Base-by-base conservation (phyloP, 441 rosid species). In the Viola pubescens region DNA sequence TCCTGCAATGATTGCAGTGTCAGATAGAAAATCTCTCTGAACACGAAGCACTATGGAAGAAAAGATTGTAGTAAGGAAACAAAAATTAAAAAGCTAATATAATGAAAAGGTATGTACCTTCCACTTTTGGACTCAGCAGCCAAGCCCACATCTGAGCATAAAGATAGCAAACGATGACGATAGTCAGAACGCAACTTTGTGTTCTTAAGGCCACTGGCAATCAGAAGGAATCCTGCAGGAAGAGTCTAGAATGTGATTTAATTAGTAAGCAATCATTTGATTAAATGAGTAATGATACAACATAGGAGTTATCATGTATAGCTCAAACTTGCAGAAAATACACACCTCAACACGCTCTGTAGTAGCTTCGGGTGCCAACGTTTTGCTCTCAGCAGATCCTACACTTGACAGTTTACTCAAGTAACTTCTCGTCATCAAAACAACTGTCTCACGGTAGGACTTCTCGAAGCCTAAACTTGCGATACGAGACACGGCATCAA, bases 381-480 rank as follows among this genome's bases (percentile, higher is more conserved):
- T 87, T 77, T 78, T 88, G 80, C 88, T 87, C 79, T 87, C 98
- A 54, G 87, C 87, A 72, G 98, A 80, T 64, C 96, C 96, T 61
- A 82, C 67, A 72, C 67, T 73, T 14, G 97, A 82, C 70, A 91
- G 59, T 73, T 86, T 88, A 77, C 81, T 81, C 78, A 94, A 69
- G 75, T 94, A 94, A 77, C 95, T 85, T 75, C 98, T 87, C 16
- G 97, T 90, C 97, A 94, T 80, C 71, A 94, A 72, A 78, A 94
- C 97, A 72, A 91, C 91, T n/a, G 95, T 91, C 82, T 94, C 99
- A 9, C 99, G 94, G 68, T 87, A 91, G 44, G 98, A 88, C 83
- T 91, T 94, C 82, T 91, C 97, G 73, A 91, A 94, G 50, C 99
- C 98, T 77, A 94, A 79, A 76, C 95, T 88, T 68, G 99, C 95